Conservation (phyloP, 164 flowering plant species). For the Piper betle region DNA sequence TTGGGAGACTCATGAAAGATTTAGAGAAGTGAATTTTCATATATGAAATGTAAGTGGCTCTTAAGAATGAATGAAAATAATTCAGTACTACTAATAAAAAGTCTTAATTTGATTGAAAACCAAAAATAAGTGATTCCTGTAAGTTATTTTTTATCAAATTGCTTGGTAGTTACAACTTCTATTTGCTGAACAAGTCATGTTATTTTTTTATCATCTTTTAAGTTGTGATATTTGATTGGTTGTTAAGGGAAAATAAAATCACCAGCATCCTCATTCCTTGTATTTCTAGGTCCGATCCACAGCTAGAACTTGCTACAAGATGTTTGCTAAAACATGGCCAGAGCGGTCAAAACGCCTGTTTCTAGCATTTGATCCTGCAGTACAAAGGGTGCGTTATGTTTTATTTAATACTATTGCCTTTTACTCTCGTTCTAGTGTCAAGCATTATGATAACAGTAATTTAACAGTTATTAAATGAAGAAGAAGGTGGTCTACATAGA, state of each 20-base stretch:
- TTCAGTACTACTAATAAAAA: too few relatives aligned
- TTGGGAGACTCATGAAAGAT: too few relatives aligned
- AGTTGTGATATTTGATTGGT: background rate
- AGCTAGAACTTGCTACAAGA: constrained; percentile 86
- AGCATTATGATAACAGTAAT: background rate
- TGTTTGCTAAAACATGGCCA: constrained; percentile 98
- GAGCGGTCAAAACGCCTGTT: constrained; percentile 92
- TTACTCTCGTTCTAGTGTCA: background rate
- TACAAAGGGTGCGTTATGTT: constrained; percentile 60
- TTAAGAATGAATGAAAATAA: too few relatives aligned
- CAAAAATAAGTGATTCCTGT: too few relatives aligned
- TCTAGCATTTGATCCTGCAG: constrained; percentile 78
- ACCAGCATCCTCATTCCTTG: background rate
- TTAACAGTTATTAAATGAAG: constrained; percentile 79
- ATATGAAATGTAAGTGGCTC: too few relatives aligned
- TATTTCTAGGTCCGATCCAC: constrained; percentile 70
- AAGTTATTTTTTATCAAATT: too few relatives aligned
- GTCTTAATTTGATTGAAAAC: too few relatives aligned
- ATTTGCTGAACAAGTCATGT: too few relatives aligned
- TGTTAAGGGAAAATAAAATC: too few relatives aligned
- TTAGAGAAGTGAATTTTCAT: too few relatives aligned
- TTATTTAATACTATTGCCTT: background rate
- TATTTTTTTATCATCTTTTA: too few relatives aligned
- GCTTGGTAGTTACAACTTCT: too few relatives aligned
- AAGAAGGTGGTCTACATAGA: constrained; percentile 84